phyloP scores from a whole-genome alignment of 2,329 filamentous ascomycete genomes.

The Beauveria australis region DNA sequence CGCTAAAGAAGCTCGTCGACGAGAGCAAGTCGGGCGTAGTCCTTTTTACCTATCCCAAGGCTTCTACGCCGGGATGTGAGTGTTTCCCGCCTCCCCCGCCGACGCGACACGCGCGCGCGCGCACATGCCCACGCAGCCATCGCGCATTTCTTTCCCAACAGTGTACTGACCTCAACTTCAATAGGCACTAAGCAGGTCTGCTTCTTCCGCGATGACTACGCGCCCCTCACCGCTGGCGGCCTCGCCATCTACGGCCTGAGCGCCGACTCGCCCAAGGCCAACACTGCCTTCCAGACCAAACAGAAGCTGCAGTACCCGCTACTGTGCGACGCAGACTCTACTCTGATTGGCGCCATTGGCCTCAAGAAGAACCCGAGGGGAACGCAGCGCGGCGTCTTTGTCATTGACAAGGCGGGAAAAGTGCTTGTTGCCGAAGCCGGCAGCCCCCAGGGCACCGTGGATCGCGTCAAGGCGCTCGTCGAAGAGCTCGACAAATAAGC shows the following conservation, averaged over 20 bases:
- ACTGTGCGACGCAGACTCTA: constrained; percentile 69
- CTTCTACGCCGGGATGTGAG: constrained; percentile 91
- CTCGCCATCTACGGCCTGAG: constrained; percentile 86
- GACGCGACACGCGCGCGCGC: background rate
- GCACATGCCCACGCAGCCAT: background rate
- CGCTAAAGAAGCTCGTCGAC: constrained; percentile 70
- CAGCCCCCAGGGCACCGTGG: constrained; percentile 68
- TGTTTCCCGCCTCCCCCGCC: constrained; percentile 25
- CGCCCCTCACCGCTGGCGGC: constrained; percentile 65
- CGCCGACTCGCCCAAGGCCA: constrained; percentile 79
- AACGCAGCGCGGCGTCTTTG: constrained; percentile 80
- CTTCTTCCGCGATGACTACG: constrained; percentile 82
- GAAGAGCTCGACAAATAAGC: constrained; percentile 26
- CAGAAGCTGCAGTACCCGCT: constrained; percentile 83
- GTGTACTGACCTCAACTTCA: background rate
- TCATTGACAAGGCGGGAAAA: constrained; percentile 73
- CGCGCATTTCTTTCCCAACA: background rate
- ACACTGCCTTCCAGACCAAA: constrained; percentile 87
- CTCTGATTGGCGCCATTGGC: constrained; percentile 79
- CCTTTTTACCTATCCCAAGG: constrained; percentile 91
- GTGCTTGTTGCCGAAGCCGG: constrained; percentile 68
- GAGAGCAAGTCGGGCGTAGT: constrained; percentile 81
- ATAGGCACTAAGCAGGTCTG: constrained; percentile 88
- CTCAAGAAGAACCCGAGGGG: constrained; percentile 77
- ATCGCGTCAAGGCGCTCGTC: constrained; percentile 66